These are phyloP conservation scores for Heliamphora exappendiculata DNA, from an alignment of 148 eudicot species.

Conservation along the genomic window DNA sequence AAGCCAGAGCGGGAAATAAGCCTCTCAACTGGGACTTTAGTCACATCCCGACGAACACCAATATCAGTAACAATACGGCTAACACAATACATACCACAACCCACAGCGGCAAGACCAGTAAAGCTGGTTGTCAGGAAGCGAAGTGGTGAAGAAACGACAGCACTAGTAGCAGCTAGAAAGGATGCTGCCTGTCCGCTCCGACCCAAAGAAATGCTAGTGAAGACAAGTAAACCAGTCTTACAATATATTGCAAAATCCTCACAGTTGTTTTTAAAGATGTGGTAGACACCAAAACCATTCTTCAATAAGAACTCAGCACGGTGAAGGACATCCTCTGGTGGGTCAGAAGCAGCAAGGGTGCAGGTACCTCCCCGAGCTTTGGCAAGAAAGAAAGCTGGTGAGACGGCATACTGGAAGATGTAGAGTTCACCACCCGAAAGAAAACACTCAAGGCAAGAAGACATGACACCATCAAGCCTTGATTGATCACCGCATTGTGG, in stretches of 20 bases:
- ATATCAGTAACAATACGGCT: constrained; percentile 67
- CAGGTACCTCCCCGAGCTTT: constrained; percentile 93
- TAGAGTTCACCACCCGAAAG: constrained; percentile 74
- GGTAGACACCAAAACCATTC: constrained; percentile 84
- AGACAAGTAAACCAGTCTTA: constrained; percentile 67
- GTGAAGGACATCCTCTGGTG: constrained; percentile 55
- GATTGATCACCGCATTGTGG: constrained; percentile 71
- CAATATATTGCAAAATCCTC: constrained; percentile 92
- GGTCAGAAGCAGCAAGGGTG: constrained; percentile 69
- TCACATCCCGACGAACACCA: constrained; percentile 78
- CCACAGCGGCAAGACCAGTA: constrained; percentile 47
- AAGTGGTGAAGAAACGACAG: constrained; percentile 66
- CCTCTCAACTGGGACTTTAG: constrained; percentile 64
- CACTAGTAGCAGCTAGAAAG: constrained; percentile 55
- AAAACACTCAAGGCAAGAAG: constrained; percentile 88
- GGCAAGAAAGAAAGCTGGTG: constrained; percentile 55
- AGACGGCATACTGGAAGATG: constrained; percentile 52
- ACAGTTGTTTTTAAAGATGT: constrained; percentile 86
- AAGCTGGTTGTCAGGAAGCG: constrained; percentile 58
- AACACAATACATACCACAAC: constrained; percentile 66
- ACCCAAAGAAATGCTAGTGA: constrained; percentile 62
- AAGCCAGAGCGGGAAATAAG: constrained; percentile 31
- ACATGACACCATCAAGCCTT: constrained; percentile 55
- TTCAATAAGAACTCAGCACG: constrained; percentile 66
- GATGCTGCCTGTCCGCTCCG: constrained; percentile 83